Evolutionary conservation across 176 grass and related monocot species (phyloP).

Genomic region (Oryza brachyantha): DNA sequence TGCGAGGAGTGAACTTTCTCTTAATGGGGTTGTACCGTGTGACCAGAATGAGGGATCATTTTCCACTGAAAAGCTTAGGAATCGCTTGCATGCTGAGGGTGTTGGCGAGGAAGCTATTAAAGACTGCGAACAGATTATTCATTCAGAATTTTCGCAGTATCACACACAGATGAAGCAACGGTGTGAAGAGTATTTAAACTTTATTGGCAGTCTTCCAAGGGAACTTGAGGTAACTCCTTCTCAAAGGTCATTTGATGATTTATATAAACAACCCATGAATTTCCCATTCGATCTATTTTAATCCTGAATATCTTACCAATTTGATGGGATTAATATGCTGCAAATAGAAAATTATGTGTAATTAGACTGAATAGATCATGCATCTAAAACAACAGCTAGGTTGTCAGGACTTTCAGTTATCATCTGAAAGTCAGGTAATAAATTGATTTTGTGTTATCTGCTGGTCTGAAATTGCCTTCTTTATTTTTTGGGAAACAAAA

Average conservation of each 20-base stretch:
- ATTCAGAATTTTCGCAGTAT: conserved; percentile 77
- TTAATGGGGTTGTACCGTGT: conserved; percentile 37
- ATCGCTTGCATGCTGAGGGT: conserved; percentile 74
- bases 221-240: conserved; percentile 65
- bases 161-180: conserved; percentile 59
- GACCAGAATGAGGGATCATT: conserved; percentile 48
- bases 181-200: conserved; percentile 68
- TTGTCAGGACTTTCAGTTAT: neutral
- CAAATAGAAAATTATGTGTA: neutral
- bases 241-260: neutral
- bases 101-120: conserved; percentile 63
- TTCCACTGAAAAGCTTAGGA: conserved; percentile 76
- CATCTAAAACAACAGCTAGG: neutral
- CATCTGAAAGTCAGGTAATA: neutral
- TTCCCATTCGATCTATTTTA: neutral
- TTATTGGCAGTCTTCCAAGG: conserved; percentile 58
- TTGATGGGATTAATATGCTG: neutral
- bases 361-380: neutral
- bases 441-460: neutral
- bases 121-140: conserved; percentile 88
- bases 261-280: neutral
- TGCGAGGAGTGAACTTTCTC: conserved; percentile 62
- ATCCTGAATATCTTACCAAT: neutral
- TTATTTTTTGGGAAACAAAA: too few relatives aligned
- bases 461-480: neutral